These are phyloP conservation scores for Alternaria conjuncta DNA, from an alignment of 2,329 filamentous ascomycete species.

Conservation along the genomic window DNA sequence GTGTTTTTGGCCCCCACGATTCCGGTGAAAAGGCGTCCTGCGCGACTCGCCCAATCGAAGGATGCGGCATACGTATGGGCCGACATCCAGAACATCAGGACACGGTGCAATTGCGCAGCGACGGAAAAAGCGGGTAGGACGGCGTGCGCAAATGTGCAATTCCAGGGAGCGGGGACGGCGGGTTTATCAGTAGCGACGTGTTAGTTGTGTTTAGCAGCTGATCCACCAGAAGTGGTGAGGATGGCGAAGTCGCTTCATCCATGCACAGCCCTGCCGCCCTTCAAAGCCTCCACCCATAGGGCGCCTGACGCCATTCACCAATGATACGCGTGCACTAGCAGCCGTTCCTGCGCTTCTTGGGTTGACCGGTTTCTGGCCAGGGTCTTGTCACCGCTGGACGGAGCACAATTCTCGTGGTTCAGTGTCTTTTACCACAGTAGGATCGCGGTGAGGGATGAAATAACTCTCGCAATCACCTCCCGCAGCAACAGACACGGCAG, in stretches of 20 bases:
- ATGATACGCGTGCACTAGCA: slow-evolving; percentile 18
- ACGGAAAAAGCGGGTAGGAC: slow-evolving; percentile 3
- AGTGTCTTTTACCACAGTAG: neutral
- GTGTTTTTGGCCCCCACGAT: slow-evolving; percentile 27
- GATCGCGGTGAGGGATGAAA: neutral
- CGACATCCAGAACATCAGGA: slow-evolving; percentile 14
- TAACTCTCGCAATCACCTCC: neutral
- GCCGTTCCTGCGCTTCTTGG: slow-evolving; percentile 28
- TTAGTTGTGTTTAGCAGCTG: neutral
- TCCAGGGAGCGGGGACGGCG: slow-evolving; percentile 9
- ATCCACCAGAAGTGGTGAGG: slow-evolving; percentile 4
- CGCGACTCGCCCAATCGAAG: slow-evolving; percentile 13
- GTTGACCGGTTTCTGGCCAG: slow-evolving; percentile 24
- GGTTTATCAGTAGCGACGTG: slow-evolving; percentile 15
- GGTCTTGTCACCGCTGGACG: slow-evolving; percentile 6
- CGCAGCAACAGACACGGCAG: neutral
- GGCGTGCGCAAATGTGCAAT: slow-evolving; percentile 20
- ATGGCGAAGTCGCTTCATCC: slow-evolving; percentile 6
- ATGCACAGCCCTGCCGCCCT: slow-evolving; percentile 24
- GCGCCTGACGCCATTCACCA: slow-evolving; percentile 17
- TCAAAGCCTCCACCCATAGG: slow-evolving; percentile 14
- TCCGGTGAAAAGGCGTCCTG: slow-evolving; percentile 19
- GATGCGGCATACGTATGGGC: slow-evolving; percentile 13
- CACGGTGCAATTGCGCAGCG: slow-evolving; percentile 6
- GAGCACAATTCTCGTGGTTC: neutral